Conservation (phyloP, 768 basidiomycete genomes). For the Lentinula edodes region DNA sequence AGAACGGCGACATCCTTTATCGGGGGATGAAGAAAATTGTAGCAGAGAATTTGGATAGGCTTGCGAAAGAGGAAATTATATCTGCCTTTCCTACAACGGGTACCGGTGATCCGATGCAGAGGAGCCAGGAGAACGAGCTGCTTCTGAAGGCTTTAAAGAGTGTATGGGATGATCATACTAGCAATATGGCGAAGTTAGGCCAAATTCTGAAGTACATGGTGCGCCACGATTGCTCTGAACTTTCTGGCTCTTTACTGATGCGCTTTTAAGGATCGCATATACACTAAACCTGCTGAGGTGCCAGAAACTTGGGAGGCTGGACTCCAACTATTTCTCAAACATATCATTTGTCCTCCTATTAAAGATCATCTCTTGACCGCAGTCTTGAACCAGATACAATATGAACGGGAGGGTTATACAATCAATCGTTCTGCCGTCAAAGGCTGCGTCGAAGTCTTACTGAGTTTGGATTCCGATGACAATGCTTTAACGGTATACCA, state of each 20-base stretch:
- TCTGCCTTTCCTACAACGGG: slow-evolving; percentile 76
- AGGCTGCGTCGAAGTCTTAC: slow-evolving; percentile 81
- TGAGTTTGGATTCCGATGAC: slow-evolving; percentile 53
- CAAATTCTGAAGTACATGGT: slow-evolving; percentile 98
- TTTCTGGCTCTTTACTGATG: slow-evolving; percentile 7
- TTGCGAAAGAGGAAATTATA: slow-evolving; percentile 71
- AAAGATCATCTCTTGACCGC: slow-evolving; percentile 76
- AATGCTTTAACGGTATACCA: slow-evolving; percentile 66
- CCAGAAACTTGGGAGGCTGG: slow-evolving; percentile 82
- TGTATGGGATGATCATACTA: slow-evolving; percentile 92
- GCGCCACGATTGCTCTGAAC: slow-evolving; percentile 14
- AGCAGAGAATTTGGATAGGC: slow-evolving; percentile 72
- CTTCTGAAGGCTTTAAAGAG: slow-evolving; percentile 76
- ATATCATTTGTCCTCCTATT: slow-evolving; percentile 78
- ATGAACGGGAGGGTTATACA: slow-evolving; percentile 86
- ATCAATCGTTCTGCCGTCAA: slow-evolving; percentile 91
- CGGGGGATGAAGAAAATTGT: slow-evolving; percentile 78
- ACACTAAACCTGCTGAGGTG: slow-evolving; percentile 67
- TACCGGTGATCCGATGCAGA: slow-evolving; percentile 62
- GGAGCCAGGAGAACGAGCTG: slow-evolving; percentile 78
- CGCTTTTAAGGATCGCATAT: slow-evolving; percentile 75
- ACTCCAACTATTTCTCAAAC: slow-evolving; percentile 72
- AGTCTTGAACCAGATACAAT: slow-evolving; percentile 80
- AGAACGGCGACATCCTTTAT: slow-evolving; percentile 82
- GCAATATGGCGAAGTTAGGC: slow-evolving; percentile 81